Evolutionary conservation across 345 rosid genomes (phyloP), one percentile per base, ranked within the genome.

Genomic region (Camelina neglecta): DNA sequence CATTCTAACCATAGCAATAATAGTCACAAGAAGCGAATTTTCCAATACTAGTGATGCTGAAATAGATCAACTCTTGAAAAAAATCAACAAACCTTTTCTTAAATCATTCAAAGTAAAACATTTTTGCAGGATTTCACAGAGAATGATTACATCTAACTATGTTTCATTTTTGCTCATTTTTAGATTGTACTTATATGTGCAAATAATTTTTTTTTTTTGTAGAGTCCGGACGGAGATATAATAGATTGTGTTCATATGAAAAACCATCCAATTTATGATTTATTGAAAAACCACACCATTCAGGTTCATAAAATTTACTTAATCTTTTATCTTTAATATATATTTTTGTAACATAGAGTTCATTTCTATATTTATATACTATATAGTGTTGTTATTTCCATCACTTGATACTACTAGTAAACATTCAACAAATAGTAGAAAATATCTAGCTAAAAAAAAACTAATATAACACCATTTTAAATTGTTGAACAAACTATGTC

Each of bases 191-290:
- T 23, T 54, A 6, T 6, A 7, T 7, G 16, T 29, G 20, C 15
- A 4, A 2, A 4, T 57, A 3, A 2, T 31, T 31, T 1, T 51
- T 13, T 51, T 13, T 2, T 16, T 16, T 11, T 57, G 2, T 31
- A 4, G 61, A 15, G 39, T 57, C 41, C 41, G 8, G 62, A 58
- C 0, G 23, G 23, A 31, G 62, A 58, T 58, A n/a, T 58, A 33
- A 58, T 58, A 58, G 62, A 58, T 33, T 58, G 62, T 8, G 21
- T 58, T 58, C 13, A 58, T 8, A 58, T 29, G 23, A 58, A 33
- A 2, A 58, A 58, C 8, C 62, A 58, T 58, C 42, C 23, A 10
- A 58, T 58, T 8, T 58, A 33, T 58, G 62, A 33, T n/a, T 58
- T 58, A 58, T 33, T 58, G 6, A 58, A 58, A 33, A 58, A 58